Percentiles rank a stretch among this genome's conserved stretches.
phyloP scores from a whole-genome alignment of 2,329 filamentous ascomycete genomes.

The Colletotrichum tanaceti region DNA sequence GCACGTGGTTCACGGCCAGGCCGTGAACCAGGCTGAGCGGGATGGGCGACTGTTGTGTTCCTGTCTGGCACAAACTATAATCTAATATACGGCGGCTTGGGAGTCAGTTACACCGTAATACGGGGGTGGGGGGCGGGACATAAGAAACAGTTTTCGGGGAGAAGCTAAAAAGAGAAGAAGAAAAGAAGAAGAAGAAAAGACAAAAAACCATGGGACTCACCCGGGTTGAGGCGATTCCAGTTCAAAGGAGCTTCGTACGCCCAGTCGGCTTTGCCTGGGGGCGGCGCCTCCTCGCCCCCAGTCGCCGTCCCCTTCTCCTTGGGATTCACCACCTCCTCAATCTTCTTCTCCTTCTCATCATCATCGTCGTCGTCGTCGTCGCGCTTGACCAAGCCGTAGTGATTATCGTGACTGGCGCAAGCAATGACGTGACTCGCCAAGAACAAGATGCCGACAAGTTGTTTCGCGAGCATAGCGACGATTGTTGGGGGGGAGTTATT shows the following conservation, averaged over 20 bases:
- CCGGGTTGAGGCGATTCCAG: slow-evolving; percentile 36
- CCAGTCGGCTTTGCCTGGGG: slow-evolving; percentile 39
- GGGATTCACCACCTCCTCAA: too few species aligned
- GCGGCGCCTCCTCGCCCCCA: too few species aligned
- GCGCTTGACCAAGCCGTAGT: slow-evolving; percentile 21
- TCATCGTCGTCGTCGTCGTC: too few species aligned
- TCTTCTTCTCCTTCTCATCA: too few species aligned
- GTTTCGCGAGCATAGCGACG: not conserved
- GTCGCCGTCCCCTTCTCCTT: too few species aligned
- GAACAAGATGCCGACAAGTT: not conserved
- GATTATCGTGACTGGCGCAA: slow-evolving; percentile 32
- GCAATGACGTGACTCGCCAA: slow-evolving; percentile 7
- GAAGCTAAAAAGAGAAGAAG: too few species aligned
- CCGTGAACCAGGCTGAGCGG: slow-evolving; percentile 54
- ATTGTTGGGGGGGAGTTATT: too few species aligned
- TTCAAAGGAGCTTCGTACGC: slow-evolving; percentile 39
- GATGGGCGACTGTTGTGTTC: slow-evolving; percentile 63
- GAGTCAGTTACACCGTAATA: not conserved
- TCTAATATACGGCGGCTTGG: slow-evolving; percentile 12
- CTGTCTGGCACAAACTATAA: slow-evolving; percentile 57
- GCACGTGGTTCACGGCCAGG: slow-evolving; percentile 54
- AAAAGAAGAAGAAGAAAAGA: too few species aligned
- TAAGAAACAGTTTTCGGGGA: too few species aligned
- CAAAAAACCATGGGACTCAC: slow-evolving; percentile 2
- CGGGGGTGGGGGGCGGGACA: too few species aligned